These are phyloP conservation scores for Stenogyne calaminthoides DNA, from an alignment of 305 asterid genomes.

Conservation along the genomic window DNA sequence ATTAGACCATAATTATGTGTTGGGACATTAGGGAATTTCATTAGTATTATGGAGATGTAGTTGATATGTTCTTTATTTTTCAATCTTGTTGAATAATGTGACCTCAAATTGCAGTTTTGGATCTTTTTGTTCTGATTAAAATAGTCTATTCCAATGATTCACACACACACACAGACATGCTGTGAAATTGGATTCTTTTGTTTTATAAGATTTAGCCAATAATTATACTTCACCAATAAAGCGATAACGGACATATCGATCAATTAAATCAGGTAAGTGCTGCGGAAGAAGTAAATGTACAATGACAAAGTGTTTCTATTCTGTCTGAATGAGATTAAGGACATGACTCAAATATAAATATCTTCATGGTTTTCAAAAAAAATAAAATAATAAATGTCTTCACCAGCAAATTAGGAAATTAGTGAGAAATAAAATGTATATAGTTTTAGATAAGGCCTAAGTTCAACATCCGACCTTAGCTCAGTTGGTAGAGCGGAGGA, in stretches of 20 bases:
- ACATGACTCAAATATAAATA: background rate
- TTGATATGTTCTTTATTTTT: background rate
- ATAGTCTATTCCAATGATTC: background rate
- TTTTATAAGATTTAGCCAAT: background rate
- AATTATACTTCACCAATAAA: background rate
- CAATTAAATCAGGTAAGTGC: background rate
- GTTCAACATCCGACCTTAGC: slow-evolving; percentile 66
- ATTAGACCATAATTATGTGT: background rate
- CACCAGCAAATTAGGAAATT: too few relatives aligned
- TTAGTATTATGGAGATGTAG: slow-evolving; percentile 1
- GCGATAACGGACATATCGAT: background rate
- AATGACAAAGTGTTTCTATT: background rate
- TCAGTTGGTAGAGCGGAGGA: slow-evolving; percentile 99
- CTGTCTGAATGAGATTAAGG: background rate
- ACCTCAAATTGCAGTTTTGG: background rate
- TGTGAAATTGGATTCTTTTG: background rate
- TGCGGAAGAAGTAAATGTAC: background rate
- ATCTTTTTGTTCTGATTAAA: background rate
- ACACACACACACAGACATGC: background rate
- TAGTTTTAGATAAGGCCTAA: too few relatives aligned
- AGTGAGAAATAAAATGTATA: too few relatives aligned
- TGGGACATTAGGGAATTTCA: background rate
- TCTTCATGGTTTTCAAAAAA: too few relatives aligned
- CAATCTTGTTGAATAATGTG: background rate
- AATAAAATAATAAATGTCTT: too few relatives aligned